phyloP scores from a whole-genome alignment of 1,284 basidiomycete genomes.

The Testicularia cyperi region DNA sequence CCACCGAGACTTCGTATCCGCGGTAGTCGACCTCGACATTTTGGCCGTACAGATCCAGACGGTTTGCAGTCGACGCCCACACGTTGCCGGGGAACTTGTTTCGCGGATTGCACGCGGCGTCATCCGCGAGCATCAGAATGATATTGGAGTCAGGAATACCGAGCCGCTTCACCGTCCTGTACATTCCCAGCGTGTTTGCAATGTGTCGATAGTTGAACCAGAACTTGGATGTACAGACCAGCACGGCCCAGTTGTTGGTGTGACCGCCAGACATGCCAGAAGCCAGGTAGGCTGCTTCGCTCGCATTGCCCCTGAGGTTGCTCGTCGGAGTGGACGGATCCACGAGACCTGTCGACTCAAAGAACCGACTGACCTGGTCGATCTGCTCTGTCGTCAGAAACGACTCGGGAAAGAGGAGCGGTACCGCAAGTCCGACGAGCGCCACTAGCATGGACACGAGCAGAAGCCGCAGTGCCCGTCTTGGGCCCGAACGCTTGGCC shows the following conservation, averaged over 20 bases:
- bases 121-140: conserved; percentile 97
- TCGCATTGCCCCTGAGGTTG: background rate
- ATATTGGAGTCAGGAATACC: conserved; percentile 98
- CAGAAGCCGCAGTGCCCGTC: no score
- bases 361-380: conserved; percentile 29
- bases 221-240: conserved; percentile 89
- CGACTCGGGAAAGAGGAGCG: conserved; percentile 15
- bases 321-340: background rate
- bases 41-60: conserved; percentile 88
- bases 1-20: conserved; percentile 95
- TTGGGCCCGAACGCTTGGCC: no score
- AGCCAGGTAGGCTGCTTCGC: background rate
- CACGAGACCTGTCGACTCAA: conserved; percentile 7
- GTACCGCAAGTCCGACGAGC: background rate
- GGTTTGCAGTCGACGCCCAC: conserved; percentile 76
- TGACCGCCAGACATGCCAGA: conserved; percentile 27
- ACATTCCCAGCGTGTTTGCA: conserved; percentile 97
- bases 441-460: conserved; percentile 2
- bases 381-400: conserved; percentile 21
- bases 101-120: conserved; percentile 87
- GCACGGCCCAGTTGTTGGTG: conserved; percentile 95
- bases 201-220: conserved; percentile 99
- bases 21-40: conserved; percentile 97
- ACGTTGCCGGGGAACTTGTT: conserved; percentile 91
- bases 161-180: conserved; percentile 94